Base-by-base conservation (phyloP, 2,329 filamentous ascomycete genomes). In the Apiospora marii region DNA sequence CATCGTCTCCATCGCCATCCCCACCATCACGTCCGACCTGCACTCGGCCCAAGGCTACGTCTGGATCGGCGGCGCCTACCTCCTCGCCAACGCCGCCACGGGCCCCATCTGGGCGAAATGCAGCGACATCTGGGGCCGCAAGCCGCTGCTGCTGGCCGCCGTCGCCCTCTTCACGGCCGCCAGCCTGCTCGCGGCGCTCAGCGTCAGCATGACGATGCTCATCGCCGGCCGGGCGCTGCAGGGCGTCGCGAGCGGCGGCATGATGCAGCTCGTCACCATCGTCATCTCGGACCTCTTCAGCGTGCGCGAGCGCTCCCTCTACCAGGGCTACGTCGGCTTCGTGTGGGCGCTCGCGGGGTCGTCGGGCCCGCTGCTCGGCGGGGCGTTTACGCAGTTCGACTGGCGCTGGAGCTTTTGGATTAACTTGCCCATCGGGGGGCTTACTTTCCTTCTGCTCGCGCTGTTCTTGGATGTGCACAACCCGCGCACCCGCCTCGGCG, bases 61-160 rank as follows among this genome's bases (percentile, higher is more conserved):
- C 77, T 94, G 92, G 92, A 88, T 90, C 16, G 92, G 92, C 1
- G 93, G 92, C 5, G 90, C 90, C 22, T 94, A 92, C 75, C 83
- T 94, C 5, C 86, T 94, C 6, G 89, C 91, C 3, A 90, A 88
- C 72, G 90, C 92, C 0, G 87, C 91, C 43, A 85, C 89, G 58
- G 87, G 91, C 76, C 90, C 89, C 13, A 70, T 73, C 4, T 72
- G 74, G 41, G 74, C 74, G 10, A 75, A 74, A 2, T 73, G 75
- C 68, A 73, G 72, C 44, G 72, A 75, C 68, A 74, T 77, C 13
- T 34, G 74, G 12, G 75, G 75, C 37, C 69, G 64, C 46, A 69
- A 43, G 24, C 49, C 75, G 71, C 72, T 75, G 73, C 43, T 76
- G 14, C 74, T 76, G 30, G 51, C 73, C 14, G 72, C 73, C 46